These are phyloP conservation scores for Stygiomarasmius scandens DNA, from an alignment of 1,284 basidiomycete species.

Conservation along the genomic window DNA sequence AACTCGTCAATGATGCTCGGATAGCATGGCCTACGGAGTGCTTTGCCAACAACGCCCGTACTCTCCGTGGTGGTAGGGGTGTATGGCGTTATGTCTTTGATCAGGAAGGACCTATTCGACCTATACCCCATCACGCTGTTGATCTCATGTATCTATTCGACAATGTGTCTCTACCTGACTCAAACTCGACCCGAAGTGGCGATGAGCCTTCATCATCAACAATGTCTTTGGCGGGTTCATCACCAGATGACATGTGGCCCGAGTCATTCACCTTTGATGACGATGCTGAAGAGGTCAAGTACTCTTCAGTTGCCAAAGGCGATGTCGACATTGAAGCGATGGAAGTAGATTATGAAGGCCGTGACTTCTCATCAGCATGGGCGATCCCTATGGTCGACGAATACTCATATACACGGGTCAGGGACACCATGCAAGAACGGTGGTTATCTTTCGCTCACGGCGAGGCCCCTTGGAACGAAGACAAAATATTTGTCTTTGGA, in stretches of 20 bases:
- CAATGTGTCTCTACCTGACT: constrained; percentile 48
- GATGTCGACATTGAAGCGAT: constrained; percentile 17
- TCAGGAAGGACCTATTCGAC: constrained; percentile 68
- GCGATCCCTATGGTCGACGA: constrained; percentile 51
- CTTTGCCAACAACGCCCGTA: constrained; percentile 49
- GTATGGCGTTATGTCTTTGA: constrained; percentile 81
- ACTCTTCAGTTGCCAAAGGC: constrained; percentile 21
- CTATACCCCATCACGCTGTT: constrained; percentile 65
- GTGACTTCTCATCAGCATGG: constrained; percentile 18
- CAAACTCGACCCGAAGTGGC: constrained; percentile 36
- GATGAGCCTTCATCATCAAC: constrained; percentile 41
- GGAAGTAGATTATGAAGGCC: constrained; percentile 18
- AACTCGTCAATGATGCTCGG: constrained; percentile 71
- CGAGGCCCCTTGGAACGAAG: constrained; percentile 66
- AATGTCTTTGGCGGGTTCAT: constrained; percentile 6
- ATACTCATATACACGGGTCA: constrained; percentile 63
- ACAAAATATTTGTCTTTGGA: constrained; percentile 74
- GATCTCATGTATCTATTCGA: constrained; percentile 79
- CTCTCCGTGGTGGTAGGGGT: constrained; percentile 50
- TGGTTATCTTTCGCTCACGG: constrained; percentile 78
- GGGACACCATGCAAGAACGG: constrained; percentile 66
- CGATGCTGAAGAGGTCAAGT: constrained; percentile 33
- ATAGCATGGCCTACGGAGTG: constrained; percentile 76
- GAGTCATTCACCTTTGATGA: constrained; percentile 40
- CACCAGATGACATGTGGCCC: constrained; percentile 26